A percentile compares a stretch with the other conserved stretches of the same genome.
Evolutionary conservation across 164 flowering plant genomes (phyloP).

Genomic region (Vitis cinerea): DNA sequence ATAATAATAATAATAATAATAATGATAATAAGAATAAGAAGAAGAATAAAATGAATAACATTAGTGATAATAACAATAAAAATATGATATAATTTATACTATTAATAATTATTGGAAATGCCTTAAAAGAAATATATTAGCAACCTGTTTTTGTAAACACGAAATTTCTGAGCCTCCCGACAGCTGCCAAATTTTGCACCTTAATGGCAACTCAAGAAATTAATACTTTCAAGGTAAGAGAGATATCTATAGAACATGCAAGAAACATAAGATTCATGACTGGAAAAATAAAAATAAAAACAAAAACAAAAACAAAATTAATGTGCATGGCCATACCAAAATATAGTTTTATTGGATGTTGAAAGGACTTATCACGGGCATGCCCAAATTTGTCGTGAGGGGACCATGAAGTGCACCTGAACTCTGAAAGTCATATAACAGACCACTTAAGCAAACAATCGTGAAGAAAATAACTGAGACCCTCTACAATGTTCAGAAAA

Average conservation of each 20-base stretch:
- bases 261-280: neutral
- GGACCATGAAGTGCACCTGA: conserved; percentile 68
- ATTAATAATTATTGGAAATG: no score
- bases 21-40: no score
- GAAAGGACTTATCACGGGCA: conserved; percentile 77
- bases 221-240: neutral
- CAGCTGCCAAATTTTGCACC: conserved; percentile 91
- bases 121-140: neutral
- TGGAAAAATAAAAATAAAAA: neutral
- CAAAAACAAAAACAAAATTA: neutral
- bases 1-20: no score
- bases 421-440: conserved; percentile 47
- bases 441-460: conserved; percentile 2
- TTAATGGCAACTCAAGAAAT: conserved; percentile 22
- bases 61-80: no score
- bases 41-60: no score
- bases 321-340: conserved; percentile 52
- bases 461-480: neutral
- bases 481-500: neutral
- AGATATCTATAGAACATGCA: neutral
- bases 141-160: conserved; percentile 73
- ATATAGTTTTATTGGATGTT: conserved; percentile 89
- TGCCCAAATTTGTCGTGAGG: conserved; percentile 65
- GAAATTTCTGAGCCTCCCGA: conserved; percentile 70
- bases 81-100: no score